phyloP scores from a whole-genome alignment of 1,284 basidiomycete species.

The Pterula multifida region DNA sequence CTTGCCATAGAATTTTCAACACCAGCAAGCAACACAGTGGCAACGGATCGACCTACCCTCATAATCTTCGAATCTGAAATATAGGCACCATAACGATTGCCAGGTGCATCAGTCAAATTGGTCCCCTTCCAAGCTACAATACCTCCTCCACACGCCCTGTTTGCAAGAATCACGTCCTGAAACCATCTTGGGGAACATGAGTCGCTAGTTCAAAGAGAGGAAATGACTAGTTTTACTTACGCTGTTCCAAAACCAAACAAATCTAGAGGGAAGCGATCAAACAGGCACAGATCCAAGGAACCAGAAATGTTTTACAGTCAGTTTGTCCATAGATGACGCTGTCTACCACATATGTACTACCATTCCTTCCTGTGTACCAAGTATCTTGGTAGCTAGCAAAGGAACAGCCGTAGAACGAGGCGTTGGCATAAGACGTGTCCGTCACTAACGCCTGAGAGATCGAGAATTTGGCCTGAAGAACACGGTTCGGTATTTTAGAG shows the following conservation, averaged over 20 bases:
- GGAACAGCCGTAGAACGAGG: conserved; percentile 56
- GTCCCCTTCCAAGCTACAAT: conserved; percentile 51
- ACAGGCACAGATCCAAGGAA: neutral
- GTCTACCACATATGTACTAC: conserved; percentile 47
- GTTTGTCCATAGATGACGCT: conserved; percentile 52
- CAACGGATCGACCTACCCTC: conserved; percentile 24
- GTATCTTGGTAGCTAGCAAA: conserved; percentile 59
- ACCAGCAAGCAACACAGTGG: neutral
- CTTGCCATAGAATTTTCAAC: conserved; percentile 17
- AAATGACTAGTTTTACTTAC: conserved; percentile 9
- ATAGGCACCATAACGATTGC: conserved; percentile 49
- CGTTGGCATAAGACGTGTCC: conserved; percentile 48
- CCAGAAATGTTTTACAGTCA: conserved; percentile 34
- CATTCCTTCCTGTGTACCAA: conserved; percentile 50
- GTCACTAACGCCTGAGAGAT: conserved; percentile 50
- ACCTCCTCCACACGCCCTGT: conserved; percentile 50
- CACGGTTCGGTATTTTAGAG: neutral
- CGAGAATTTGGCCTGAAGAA: conserved; percentile 36
- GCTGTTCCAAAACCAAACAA: conserved; percentile 46
- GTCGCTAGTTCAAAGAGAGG: too few species aligned
- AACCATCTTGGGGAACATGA: conserved; percentile 34
- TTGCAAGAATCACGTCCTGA: conserved; percentile 44
- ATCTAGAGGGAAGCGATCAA: conserved; percentile 20
- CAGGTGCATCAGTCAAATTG: conserved; percentile 37
- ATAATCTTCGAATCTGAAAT: conserved; percentile 45